Evolutionary conservation across 2,329 filamentous ascomycete species (phyloP), one percentile per base, ranked within the genome.

Genomic region (Leptosphaerulina australis): DNA sequence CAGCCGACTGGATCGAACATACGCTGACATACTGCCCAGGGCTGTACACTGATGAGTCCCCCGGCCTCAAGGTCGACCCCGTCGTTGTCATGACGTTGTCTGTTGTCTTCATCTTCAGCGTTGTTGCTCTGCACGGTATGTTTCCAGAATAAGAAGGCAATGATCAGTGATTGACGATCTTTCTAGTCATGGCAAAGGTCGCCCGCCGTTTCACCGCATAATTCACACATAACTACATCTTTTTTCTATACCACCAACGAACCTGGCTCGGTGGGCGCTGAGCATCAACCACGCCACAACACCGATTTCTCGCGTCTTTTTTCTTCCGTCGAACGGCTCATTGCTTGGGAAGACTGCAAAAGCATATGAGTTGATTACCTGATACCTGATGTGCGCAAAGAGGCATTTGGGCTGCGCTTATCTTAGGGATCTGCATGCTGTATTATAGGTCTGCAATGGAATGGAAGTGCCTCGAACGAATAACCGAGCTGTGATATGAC

Each of bases 1-100:
- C 8, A 9, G 5, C 3, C n/a, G 14, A 14, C 7, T 25, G 18
- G 7, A 11, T 25, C 20, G 36, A 37, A 31, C 30, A 30, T 3
- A 4, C 25, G 17, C 49, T 53, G 33, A 53, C 21, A 18, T 17
- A 15, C 3, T 6, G 3, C 21, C n/a, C 49, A 91, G 88, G 85
- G 77, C 87, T 99, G 34, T 99, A 99, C 85, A 99, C 94, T 50
- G 94, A 99, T 73, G 94, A 99, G 81, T 96, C 90, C 60, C 94
- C 94, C 51, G 94, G 94, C 56, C 81, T 99, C 68, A 96, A 97
- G 81, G 94, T 99, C 60, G 94, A 99, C 75, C 94, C 94, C 17
- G 94, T 99, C 53, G 92, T 99, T 61, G 93, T 99, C 59, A 83
- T 99, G 70, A 94, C 97, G 63, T 83, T 99, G 66, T 96, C 91